Conservation (phyloP, 2,329 filamentous ascomycete species). For the Trichophyton verrucosum region DNA sequence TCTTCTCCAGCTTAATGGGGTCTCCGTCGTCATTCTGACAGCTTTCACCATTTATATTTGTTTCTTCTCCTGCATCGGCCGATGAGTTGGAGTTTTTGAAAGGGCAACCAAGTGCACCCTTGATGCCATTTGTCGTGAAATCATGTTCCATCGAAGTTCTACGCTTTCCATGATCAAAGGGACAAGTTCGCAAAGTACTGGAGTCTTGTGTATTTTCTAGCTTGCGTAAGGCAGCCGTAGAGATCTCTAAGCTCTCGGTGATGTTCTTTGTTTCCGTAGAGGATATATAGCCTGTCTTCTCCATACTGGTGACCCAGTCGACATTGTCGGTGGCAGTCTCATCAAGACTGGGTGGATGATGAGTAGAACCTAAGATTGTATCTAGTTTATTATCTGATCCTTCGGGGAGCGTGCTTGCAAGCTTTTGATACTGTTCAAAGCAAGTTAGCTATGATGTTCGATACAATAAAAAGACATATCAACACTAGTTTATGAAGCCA, state of each 20-base stretch:
- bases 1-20: conserved; percentile 39
- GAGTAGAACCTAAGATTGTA: background rate
- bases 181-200: conserved; percentile 16
- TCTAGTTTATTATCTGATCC: conserved; percentile 14
- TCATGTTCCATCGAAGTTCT: conserved; percentile 68
- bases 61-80: conserved; percentile 28
- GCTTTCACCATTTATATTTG: conserved; percentile 29
- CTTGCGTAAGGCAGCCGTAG: conserved; percentile 2
- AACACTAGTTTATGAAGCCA: conserved; percentile 22
- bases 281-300: conserved; percentile 11
- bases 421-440: conserved; percentile 23
- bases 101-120: conserved; percentile 67
- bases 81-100: conserved; percentile 46
- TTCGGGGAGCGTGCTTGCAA: conserved; percentile 22
- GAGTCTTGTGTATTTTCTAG: conserved; percentile 14
- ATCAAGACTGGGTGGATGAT: background rate
- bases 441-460: conserved; percentile 19
- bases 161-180: conserved; percentile 41
- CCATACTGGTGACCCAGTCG: conserved; percentile 11
- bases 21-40: conserved; percentile 47
- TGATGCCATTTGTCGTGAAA: conserved; percentile 75
- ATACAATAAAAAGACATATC: background rate
- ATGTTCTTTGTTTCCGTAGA: conserved; percentile 22
- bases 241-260: conserved; percentile 27
- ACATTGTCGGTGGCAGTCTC: conserved; percentile 5